Conservation (phyloP, 1,284 basidiomycete species). For the Microbotryum violaceum region DNA sequence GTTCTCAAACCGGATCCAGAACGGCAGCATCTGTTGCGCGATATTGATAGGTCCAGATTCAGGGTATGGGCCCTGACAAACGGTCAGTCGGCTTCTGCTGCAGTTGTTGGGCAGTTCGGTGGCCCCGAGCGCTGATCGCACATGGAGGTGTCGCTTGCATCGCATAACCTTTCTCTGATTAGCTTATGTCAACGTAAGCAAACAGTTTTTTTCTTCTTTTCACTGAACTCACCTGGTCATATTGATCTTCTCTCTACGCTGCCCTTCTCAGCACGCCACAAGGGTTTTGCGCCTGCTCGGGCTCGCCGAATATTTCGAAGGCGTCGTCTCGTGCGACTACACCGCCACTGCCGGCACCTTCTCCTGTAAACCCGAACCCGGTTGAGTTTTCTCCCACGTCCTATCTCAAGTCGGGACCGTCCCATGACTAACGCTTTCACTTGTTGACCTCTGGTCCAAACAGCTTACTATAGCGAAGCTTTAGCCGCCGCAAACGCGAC, state of each 20-base stretch:
- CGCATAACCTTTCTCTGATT: neutral
- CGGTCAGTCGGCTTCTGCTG: constrained; percentile 12
- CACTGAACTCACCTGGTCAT: neutral
- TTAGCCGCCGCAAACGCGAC: constrained; percentile 8
- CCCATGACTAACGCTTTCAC: neutral
- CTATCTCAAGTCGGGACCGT: neutral
- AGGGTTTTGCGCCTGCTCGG: constrained; percentile 39
- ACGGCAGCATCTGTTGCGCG: constrained; percentile 35
- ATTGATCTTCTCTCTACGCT: neutral
- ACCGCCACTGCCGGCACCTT: constrained; percentile 35
- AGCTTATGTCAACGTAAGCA: neutral
- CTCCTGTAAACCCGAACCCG: constrained; percentile 42
- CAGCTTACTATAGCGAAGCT: constrained; percentile 28
- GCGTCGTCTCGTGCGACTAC: constrained; percentile 44
- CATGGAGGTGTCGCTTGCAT: too few species aligned
- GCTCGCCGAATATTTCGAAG: constrained; percentile 40
- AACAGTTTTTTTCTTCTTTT: neutral
- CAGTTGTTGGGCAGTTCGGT: too few species aligned
- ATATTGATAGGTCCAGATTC: constrained; percentile 40
- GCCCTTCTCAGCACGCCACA: constrained; percentile 35
- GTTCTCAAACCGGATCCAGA: constrained; percentile 37
- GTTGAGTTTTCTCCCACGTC: constrained; percentile 1
- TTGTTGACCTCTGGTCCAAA: neutral
- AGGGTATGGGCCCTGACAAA: constrained; percentile 34
- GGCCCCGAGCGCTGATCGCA: too few species aligned